Evolutionary conservation across 2,329 filamentous ascomycete species (phyloP), one percentile per base, ranked within the genome.

Genomic region (Lachnellula subtilissima): DNA sequence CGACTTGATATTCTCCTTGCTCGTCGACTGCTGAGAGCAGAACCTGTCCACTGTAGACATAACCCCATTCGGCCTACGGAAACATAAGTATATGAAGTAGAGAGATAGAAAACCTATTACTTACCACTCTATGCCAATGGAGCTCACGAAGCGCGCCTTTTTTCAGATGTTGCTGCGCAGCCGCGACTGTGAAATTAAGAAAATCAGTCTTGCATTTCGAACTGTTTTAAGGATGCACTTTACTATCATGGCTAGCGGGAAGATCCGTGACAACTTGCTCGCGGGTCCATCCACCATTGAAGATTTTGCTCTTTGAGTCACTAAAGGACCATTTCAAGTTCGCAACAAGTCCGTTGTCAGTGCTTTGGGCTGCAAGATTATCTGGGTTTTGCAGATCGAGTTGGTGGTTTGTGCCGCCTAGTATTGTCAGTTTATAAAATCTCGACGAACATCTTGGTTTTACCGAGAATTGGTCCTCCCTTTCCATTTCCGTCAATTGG

Each of bases 321-420:
- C 83, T 86, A 71, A 88, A 88, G 52, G 82, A 81, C 85, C 85
- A 82, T 67, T 87, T 88, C 62, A 87, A 73, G 65, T 88, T 88
- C 0, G 82, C 81, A 0, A 88, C 84, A 11, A 78, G 72, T 15
- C 85, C 86, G 48, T 75, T 77, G 65, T 88, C 85, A 1, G 85
- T 87, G 15, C 76, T 73, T 62, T 86, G 79, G 48, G 76, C 75
- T 14, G 82, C 83, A 1, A 88, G 76, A 64, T 84, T 84, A 59
- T 83, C 80, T 0, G 84, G 85, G 63, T 87, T 87, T 59, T 83
- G 76, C 2, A 82, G 69, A 63, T 88, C 85, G 23, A 87, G 70
- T 50, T 76, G 72, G 49, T 78, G 73, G 65, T 88, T 85, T 22
- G 85, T 88, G 28, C 83, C 85, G 15, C 84, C 85, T 87, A 15